A percentile compares a stretch with the other conserved stretches of the same genome.
Conservation (phyloP, 1,139 yeast genomes). For the Pichia sp. region DNA sequence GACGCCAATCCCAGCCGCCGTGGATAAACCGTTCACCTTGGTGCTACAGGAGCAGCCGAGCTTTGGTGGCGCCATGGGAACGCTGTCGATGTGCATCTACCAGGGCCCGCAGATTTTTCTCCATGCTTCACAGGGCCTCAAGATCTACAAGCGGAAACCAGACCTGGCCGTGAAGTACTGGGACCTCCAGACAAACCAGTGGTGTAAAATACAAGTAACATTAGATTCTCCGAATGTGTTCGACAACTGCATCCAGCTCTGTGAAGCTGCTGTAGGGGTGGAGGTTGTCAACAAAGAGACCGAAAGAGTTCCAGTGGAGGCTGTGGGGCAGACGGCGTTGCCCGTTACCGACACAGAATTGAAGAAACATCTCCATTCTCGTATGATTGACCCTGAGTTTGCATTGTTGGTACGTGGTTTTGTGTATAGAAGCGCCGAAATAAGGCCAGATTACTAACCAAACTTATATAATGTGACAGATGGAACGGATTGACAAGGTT, state of each 20-base stretch:
- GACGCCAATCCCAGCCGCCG: neutral
- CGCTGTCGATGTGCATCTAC: neutral
- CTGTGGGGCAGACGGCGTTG: neutral
- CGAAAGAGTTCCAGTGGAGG: neutral
- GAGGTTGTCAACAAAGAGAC: neutral
- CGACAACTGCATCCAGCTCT: neutral
- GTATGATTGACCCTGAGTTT: neutral
- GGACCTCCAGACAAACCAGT: neutral
- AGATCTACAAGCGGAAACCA: neutral
- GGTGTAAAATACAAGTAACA: slow-evolving; percentile 3
- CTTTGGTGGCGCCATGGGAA: neutral
- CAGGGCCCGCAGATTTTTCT: neutral
- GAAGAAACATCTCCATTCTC: neutral
- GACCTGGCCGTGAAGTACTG: slow-evolving; percentile 7
- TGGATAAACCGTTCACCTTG: neutral
- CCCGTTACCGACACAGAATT: neutral
- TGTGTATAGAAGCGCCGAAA: neutral
- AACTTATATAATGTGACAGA: neutral
- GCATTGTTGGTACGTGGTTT: neutral
- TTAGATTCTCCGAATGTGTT: neutral
- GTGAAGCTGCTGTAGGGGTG: neutral
- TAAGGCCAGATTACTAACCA: neutral
- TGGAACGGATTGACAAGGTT: slow-evolving; percentile 1
- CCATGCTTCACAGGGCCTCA: neutral
- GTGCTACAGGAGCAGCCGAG: neutral